Conservation (phyloP, 2,329 filamentous ascomycete genomes). For the Trichoderma hamatum region DNA sequence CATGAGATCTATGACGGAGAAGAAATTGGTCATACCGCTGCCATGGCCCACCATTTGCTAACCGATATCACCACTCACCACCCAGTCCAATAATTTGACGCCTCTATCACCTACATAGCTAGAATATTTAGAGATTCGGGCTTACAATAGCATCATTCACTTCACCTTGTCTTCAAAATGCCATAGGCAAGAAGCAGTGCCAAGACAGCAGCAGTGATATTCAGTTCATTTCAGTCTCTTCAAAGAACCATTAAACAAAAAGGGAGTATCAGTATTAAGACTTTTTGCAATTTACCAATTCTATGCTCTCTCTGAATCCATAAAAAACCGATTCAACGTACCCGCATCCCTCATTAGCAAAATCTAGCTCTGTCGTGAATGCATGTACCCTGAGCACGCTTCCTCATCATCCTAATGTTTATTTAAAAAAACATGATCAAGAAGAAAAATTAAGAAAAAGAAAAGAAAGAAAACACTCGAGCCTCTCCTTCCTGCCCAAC, state of each 20-base stretch:
- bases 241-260: background rate
- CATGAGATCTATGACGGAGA: too few relatives aligned
- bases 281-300: conserved; percentile 15
- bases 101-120: too few relatives aligned
- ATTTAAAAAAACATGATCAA: background rate
- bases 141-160: too few relatives aligned
- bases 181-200: background rate
- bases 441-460: background rate
- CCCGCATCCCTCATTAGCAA: conserved; percentile 19
- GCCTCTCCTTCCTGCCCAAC: background rate
- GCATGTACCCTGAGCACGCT: background rate
- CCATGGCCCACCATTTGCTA: too few relatives aligned
- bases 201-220: background rate
- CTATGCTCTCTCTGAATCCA: conserved; percentile 2
- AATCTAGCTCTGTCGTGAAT: background rate
- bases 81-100: too few relatives aligned
- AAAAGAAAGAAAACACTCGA: background rate
- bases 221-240: background rate
- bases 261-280: background rate
- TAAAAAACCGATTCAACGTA: background rate
- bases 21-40: too few relatives aligned
- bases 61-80: too few relatives aligned
- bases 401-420: background rate
- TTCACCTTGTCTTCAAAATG: too few relatives aligned
- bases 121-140: too few relatives aligned